Base-by-base conservation (phyloP, 164 flowering plant species). In the Macadamia tetraphylla region DNA sequence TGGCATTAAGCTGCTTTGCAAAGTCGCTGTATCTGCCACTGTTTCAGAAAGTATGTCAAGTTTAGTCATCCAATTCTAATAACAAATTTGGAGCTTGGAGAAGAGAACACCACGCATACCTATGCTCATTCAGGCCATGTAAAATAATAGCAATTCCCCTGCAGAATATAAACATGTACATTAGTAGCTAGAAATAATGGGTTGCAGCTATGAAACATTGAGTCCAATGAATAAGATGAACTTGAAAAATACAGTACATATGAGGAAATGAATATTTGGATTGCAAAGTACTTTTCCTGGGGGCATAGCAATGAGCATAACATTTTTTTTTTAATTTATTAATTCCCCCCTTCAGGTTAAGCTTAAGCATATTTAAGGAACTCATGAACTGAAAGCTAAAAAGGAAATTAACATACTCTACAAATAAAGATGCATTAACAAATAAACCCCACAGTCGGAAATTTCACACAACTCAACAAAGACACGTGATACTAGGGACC, bases 81-180 rank as follows among this genome's bases (percentile, higher is more conserved):
- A 29, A 31, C 49, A 62, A n/a, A 9, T 58, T 13, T 53, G 49
- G 30, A 71, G 57, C 6, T 44, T 7, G 46, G 10, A 9, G 55
- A 14, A 32, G 52, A 76, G 44, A 64, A 76, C 58, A 48, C 32
- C n/a, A 65, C 4, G 71, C 77, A 51, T 68, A 91, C 98, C 98
- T 88, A 84, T 91, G 98, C 80, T 94, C 97, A 68, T 94, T 94
- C 40, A 94, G 82, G 59, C 98, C 98, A 81, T 94, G 98, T 76
- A 93, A 51, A 68, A 93, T 70, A 78, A 91, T 71, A 53, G 91
- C 86, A 64, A 91, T 15, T 30, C 94, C 97, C 82, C 97, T 90
- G 81, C 77, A 83, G 51, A 78, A 69, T 15, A 53, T 29, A 52
- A 58, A 65, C 52, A 30, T 18, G 29, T 30, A 15, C 18, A 44